Evolutionary conservation across 805 yeast genomes (phyloP).

Genomic region (Lipomyces sp.): DNA sequence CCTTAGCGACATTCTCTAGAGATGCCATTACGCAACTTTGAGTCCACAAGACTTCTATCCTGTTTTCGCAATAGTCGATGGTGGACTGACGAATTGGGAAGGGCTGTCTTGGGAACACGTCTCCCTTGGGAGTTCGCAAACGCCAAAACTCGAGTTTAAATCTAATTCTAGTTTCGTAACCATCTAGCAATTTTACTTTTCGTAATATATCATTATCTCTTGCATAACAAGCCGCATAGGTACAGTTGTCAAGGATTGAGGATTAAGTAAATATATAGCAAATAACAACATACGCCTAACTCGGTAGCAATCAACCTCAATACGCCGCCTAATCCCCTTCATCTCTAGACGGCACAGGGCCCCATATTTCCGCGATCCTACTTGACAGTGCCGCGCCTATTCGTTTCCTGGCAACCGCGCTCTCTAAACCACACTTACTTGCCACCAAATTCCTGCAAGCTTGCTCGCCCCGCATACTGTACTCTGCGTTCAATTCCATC

Average conservation of each 20-base stretch:
- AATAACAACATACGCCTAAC: not conserved
- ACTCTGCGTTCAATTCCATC: constrained; percentile 49
- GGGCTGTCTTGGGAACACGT: too few species aligned
- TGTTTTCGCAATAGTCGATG: not conserved
- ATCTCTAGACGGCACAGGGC: constrained; percentile 39
- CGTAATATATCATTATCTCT: not conserved
- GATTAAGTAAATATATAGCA: not conserved
- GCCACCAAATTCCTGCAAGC: constrained; percentile 27
- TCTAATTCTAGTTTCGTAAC: too few species aligned
- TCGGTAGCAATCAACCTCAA: not conserved
- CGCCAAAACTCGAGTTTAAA: not conserved
- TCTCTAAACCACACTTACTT: constrained; percentile 9
- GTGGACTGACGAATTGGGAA: too few species aligned
- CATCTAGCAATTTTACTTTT: too few species aligned
- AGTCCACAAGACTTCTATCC: not conserved
- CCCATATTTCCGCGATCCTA: constrained; percentile 64
- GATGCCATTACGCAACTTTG: not conserved
- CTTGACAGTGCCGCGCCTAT: constrained; percentile 59
- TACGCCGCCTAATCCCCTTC: not conserved
- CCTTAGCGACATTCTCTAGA: constrained; percentile 25
- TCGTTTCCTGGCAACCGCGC: constrained; percentile 53
- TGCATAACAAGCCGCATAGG: not conserved
- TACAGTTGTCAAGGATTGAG: not conserved
- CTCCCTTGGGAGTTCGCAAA: not conserved
- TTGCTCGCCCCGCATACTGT: constrained; percentile 44